Conservation (phyloP, 495 filamentous ascomycete genomes). For the Aspergillus nidulans region DNA sequence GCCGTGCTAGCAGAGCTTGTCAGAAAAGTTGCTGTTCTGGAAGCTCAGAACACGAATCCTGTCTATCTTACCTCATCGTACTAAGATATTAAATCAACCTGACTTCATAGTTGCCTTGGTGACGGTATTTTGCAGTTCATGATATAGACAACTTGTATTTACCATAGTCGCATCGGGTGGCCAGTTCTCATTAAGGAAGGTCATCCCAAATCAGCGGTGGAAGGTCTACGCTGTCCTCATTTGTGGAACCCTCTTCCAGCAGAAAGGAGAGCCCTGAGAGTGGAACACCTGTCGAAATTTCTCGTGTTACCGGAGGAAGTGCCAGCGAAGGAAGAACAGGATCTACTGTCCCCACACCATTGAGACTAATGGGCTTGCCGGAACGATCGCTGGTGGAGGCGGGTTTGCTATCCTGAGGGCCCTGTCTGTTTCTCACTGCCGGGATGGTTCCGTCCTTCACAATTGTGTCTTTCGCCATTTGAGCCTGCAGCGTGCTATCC, state of each 20-base stretch:
- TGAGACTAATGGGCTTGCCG: constrained; percentile 7
- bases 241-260: constrained; percentile 30
- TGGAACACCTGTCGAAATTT: constrained; percentile 17
- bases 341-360: constrained; percentile 19
- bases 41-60: neutral
- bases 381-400: constrained; percentile 7
- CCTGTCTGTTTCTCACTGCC: neutral
- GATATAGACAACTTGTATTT: neutral
- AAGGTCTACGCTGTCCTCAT: constrained; percentile 22
- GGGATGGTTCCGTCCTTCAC: constrained; percentile 8
- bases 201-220: constrained; percentile 46
- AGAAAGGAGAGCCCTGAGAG: constrained; percentile 27
- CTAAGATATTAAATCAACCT: neutral
- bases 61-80: neutral
- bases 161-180: neutral
- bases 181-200: constrained; percentile 15
- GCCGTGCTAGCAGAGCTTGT: constrained; percentile 2
- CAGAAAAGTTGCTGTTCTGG: neutral
- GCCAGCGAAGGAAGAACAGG: constrained; percentile 27
- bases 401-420: constrained; percentile 6
- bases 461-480: neutral
- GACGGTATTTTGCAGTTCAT: neutral
- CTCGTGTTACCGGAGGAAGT: constrained; percentile 27
- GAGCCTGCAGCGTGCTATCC: constrained; percentile 22
- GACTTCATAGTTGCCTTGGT: neutral